Evolutionary conservation across 306 rosid genomes (phyloP).

Genomic region (Prunus kanzakura): DNA sequence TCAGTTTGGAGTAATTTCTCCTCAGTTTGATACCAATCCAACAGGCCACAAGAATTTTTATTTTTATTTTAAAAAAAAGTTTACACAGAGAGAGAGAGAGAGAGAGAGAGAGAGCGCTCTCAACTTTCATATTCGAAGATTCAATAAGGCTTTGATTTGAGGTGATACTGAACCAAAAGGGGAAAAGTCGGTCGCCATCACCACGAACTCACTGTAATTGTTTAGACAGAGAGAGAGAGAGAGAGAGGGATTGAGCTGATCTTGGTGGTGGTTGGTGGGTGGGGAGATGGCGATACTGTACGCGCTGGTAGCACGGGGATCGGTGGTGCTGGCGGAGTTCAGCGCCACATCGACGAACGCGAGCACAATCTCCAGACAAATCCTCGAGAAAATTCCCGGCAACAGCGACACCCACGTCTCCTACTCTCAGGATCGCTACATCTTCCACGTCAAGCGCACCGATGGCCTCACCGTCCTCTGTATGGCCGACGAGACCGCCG

Average conservation of each 20-base stretch:
- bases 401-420: slow-evolving; percentile 73
- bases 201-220: not conserved
- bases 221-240: not conserved
- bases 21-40: not conserved
- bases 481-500: slow-evolving; percentile 93
- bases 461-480: slow-evolving; percentile 99
- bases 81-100: not conserved
- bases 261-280: not conserved
- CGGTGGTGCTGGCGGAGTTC: slow-evolving; percentile 89
- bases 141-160: not conserved
- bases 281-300: slow-evolving; percentile 72
- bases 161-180: not conserved
- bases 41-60: not conserved
- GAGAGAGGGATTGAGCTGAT: not conserved
- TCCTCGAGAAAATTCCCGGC: slow-evolving; percentile 80
- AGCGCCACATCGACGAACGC: slow-evolving; percentile 81
- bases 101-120: not conserved
- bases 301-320: slow-evolving; percentile 85
- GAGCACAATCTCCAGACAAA: slow-evolving; percentile 69
- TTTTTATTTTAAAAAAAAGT: not conserved
- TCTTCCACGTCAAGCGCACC: slow-evolving; percentile 93
- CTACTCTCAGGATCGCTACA: slow-evolving; percentile 89
- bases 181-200: not conserved
- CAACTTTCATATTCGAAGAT: not conserved
- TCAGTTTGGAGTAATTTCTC: not conserved